Evolutionary conservation across 1,139 yeast genomes (phyloP).

Genomic region (Geotrichum fermentans): DNA sequence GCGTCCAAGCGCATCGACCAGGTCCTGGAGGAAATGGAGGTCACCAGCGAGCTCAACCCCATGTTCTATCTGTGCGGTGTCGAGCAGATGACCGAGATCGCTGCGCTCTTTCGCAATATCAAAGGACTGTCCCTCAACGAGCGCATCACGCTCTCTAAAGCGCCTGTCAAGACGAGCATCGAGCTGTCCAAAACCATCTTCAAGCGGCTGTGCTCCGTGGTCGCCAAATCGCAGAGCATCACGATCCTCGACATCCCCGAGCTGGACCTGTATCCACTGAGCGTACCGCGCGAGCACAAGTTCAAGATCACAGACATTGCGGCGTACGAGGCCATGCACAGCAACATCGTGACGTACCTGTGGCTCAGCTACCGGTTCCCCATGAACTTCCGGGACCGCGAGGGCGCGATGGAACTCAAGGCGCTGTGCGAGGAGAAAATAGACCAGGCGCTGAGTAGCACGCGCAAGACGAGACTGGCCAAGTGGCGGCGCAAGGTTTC

Average conservation of each 20-base stretch:
- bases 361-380: slow-evolving; percentile 92
- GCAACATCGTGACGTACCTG: slow-evolving; percentile 60
- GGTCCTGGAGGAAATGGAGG: slow-evolving; percentile 25
- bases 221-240: slow-evolving; percentile 32
- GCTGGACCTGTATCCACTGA: slow-evolving; percentile 24
- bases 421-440: slow-evolving; percentile 34
- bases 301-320: slow-evolving; percentile 17
- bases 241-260: slow-evolving; percentile 32
- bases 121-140: slow-evolving; percentile 35
- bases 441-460: slow-evolving; percentile 24
- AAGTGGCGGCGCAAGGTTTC: slow-evolving; percentile 13
- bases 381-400: slow-evolving; percentile 67
- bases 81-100: slow-evolving; percentile 27
- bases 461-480: slow-evolving; percentile 13
- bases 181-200: slow-evolving; percentile 28
- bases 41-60: slow-evolving; percentile 23
- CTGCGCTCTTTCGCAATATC: slow-evolving; percentile 29
- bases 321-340: slow-evolving; percentile 62
- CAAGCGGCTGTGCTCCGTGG: slow-evolving; percentile 30
- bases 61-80: slow-evolving; percentile 28
- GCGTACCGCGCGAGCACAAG: slow-evolving; percentile 16
- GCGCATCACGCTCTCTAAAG: slow-evolving; percentile 33
- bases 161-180: slow-evolving; percentile 33
- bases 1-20: slow-evolving; percentile 25
- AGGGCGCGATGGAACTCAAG: slow-evolving; percentile 67